Evolutionary conservation across 306 rosid species (phyloP).

Genomic region (Begonia peltatifolia): DNA sequence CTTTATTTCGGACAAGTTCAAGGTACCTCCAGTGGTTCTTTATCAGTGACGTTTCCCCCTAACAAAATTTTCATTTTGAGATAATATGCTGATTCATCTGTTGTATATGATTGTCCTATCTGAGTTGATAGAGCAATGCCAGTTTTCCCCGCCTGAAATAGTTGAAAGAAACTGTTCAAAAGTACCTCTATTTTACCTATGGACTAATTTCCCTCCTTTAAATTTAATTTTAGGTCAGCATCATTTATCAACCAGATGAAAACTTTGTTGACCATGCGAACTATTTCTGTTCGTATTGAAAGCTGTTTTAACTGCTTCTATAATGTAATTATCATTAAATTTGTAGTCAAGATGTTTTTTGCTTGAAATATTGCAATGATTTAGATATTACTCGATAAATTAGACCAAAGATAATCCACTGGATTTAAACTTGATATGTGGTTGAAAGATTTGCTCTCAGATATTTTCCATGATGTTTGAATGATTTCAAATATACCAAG

Average conservation of each 20-base stretch:
- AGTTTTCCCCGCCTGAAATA: conserved; percentile 3
- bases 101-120: background rate
- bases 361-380: too few species aligned
- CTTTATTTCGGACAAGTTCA: conserved; percentile 49
- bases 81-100: conserved; percentile 4
- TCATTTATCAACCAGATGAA: background rate
- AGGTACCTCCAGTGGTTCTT: conserved; percentile 64
- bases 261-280: conserved; percentile 3
- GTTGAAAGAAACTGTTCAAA: background rate
- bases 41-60: conserved; percentile 33
- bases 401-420: too few species aligned
- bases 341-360: too few species aligned
- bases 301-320: background rate
- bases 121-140: conserved; percentile 2
- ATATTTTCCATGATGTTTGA: background rate
- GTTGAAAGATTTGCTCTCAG: too few species aligned
- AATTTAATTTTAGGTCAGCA: too few species aligned
- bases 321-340: too few species aligned
- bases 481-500: too few species aligned
- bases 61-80: too few species aligned
- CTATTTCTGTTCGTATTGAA: background rate
- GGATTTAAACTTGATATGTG: too few species aligned
- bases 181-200: too few species aligned
- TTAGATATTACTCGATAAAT: too few species aligned
- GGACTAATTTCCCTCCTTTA: too few species aligned